Evolutionary conservation across 176 grass and related monocot genomes (phyloP).

Genomic region (Bolboschoenus planiculmis): DNA sequence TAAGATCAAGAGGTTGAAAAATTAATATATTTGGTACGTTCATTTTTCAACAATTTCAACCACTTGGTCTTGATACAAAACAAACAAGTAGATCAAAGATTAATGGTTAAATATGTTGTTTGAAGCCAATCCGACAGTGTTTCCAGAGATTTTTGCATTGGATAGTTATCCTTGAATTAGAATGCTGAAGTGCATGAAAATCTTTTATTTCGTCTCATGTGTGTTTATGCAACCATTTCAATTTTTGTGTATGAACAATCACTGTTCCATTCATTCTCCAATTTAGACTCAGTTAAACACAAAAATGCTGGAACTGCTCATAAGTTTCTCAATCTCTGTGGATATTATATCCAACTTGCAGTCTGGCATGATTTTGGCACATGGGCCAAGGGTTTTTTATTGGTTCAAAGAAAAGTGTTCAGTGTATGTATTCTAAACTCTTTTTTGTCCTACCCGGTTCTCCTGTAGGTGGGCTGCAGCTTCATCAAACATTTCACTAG

Average conservation of each 20-base stretch:
- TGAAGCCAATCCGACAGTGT: not conserved
- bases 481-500: constrained; percentile 63
- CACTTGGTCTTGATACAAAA: not conserved
- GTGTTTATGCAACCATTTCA: not conserved
- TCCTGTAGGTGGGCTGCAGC: constrained; percentile 72
- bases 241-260: not conserved
- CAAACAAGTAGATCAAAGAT: not conserved
- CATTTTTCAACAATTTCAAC: not conserved
- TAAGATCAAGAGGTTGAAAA: not conserved
- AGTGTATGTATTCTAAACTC: not conserved
- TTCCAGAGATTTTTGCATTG: not conserved
- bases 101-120: not conserved
- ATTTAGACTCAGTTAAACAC: not conserved
- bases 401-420: not conserved
- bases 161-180: not conserved
- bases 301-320: not conserved
- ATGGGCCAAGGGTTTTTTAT: not conserved
- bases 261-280: not conserved
- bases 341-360: not conserved
- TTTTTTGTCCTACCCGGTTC: not conserved
- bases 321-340: not conserved
- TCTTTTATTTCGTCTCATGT: not conserved
- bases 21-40: not conserved
- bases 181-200: not conserved
- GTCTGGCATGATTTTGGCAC: not conserved